phyloP scores from a whole-genome alignment of 2,329 filamentous ascomycete genomes.

The Hirsutella rhossiliensis region DNA sequence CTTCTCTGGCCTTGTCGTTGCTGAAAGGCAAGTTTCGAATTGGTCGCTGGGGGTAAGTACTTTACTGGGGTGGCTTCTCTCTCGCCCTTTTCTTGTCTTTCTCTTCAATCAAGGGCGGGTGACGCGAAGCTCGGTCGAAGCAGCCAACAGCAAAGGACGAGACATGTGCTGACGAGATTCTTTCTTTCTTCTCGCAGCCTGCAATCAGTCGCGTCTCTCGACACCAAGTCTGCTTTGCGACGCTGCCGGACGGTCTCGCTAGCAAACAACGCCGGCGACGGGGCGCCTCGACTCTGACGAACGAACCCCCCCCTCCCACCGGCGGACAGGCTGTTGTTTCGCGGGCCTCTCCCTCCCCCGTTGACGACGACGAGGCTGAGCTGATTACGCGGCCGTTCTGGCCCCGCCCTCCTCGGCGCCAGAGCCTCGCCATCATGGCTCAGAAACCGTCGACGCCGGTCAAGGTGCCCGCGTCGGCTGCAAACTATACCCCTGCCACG shows the following conservation, averaged over 20 bases:
- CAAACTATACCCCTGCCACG: constrained; percentile 47
- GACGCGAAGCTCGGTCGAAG: too few relatives aligned
- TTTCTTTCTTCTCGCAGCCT: not conserved
- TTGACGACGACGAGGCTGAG: not conserved
- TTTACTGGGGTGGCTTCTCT: too few relatives aligned
- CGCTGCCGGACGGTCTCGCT: not conserved
- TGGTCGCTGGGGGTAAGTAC: too few relatives aligned
- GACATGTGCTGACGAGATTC: too few relatives aligned
- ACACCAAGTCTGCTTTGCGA: not conserved
- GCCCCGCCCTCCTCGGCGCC: not conserved
- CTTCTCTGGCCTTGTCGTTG: not conserved
- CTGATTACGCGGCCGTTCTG: not conserved
- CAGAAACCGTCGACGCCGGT: constrained; percentile 41
- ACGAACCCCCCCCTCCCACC: too few relatives aligned
- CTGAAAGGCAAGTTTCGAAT: too few relatives aligned
- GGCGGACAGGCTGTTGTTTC: too few relatives aligned
- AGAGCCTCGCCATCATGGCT: constrained; percentile 23
- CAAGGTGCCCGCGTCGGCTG: constrained; percentile 47
- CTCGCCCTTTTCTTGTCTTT: too few relatives aligned
- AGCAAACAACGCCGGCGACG: not conserved
- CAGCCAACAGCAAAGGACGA: too few relatives aligned
- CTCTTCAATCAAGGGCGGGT: too few relatives aligned
- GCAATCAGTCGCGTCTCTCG: not conserved
- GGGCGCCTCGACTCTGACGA: too few relatives aligned
- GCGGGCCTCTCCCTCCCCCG: not conserved